phyloP scores from a whole-genome alignment of 192 early-diverging fungal species.

The Coemansia sp. region DNA sequence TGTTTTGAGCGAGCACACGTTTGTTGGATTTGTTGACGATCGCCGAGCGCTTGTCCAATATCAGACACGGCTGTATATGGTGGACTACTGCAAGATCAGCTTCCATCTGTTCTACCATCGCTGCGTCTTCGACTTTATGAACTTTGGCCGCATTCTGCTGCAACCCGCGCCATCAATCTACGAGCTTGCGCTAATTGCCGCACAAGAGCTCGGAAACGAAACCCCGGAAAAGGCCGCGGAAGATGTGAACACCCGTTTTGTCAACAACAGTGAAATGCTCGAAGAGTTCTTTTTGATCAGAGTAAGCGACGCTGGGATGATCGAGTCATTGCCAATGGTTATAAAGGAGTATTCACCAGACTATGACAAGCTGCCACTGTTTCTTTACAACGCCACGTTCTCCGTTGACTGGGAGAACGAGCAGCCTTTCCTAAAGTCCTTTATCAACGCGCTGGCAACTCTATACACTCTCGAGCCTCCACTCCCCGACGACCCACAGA shows the following conservation, averaged over 20 bases:
- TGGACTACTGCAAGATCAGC: conserved; percentile 78
- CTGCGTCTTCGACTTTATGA: conserved; percentile 77
- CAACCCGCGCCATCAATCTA: conserved; percentile 66
- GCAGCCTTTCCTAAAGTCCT: conserved; percentile 77
- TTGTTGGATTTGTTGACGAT: conserved; percentile 90
- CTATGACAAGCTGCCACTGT: conserved; percentile 82
- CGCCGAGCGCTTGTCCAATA: conserved; percentile 82
- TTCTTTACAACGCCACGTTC: conserved; percentile 77
- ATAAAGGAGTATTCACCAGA: conserved; percentile 81
- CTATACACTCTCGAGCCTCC: conserved; percentile 58
- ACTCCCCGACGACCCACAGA: conserved; percentile 35
- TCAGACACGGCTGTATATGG: conserved; percentile 81
- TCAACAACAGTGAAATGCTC: conserved; percentile 73
- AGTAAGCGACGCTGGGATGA: conserved; percentile 64
- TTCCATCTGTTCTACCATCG: conserved; percentile 92
- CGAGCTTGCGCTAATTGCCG: conserved; percentile 71
- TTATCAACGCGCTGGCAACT: conserved; percentile 60
- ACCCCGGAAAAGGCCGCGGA: conserved; percentile 30
- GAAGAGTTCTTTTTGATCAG: conserved; percentile 86
- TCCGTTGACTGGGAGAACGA: conserved; percentile 88
- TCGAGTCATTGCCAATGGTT: conserved; percentile 78
- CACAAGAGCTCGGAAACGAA: conserved; percentile 21
- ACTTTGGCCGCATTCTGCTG: conserved; percentile 79
- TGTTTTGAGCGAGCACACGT: conserved; percentile 79
- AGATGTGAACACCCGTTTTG: conserved; percentile 24